Base-by-base conservation (phyloP, 805 yeast genomes). In the Komagataella mondaviorum region DNA sequence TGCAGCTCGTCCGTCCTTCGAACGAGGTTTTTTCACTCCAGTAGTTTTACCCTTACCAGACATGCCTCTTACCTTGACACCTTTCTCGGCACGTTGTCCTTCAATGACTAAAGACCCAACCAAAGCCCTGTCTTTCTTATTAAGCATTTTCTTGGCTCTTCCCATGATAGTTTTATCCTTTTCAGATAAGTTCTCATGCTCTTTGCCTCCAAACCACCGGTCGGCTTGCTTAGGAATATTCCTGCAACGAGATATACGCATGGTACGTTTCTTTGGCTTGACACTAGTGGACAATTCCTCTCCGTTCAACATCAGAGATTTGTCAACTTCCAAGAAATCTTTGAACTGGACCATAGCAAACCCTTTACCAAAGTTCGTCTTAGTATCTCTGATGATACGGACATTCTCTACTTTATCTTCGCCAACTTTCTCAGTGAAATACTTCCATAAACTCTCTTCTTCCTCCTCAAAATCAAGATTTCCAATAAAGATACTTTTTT, bases 331-430 rank as follows among this genome's bases (percentile, higher is more conserved):
- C 51, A 83, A 68, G 1, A 77, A 58, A 60, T 86, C 91, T 54
- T 73, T 77, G 71, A 90, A 93, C 66, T 91, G 98, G 43, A 93
- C 89, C 63, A 90, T 87, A 5, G 96, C 99, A 70, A 93, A 90
- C 5, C 99, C 99, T 69, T 93, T 93, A 56, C 99, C 99, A 53
- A 91, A 73, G 60, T 93, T 91, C 20, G 97, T 91, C 69, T 88
- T 88, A 16, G 95, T 70, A 64, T 93, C 99, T 63, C 99, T 80
- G 39, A 93, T 78, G 48, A 93, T 77, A 65, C 99, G 79, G 36
- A 93, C 96, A 55, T 85, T 83, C 64, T 89, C 96, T 51, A 93
- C 85, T 23, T 78, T 82, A 47, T 68, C 68, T 44, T 71, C 69
- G 23, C 87, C 88, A 55, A 81, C 72, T 2, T 60, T 65, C 6